Evolutionary conservation across 2,329 filamentous ascomycete genomes (phyloP).

Genomic region (Tolypocladium paradoxum): DNA sequence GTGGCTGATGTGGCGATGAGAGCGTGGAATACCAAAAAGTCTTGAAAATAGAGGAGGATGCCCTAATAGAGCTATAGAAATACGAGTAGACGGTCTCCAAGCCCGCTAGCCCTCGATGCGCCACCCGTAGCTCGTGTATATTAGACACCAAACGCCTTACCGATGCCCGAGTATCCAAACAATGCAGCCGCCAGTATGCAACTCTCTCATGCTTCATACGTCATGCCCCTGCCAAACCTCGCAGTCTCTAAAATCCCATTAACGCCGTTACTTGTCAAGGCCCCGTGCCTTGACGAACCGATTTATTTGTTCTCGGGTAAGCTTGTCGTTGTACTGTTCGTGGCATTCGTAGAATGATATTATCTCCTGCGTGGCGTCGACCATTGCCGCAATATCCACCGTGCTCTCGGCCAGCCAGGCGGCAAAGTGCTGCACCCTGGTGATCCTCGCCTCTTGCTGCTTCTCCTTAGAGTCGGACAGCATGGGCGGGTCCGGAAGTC

Average conservation of each 20-base stretch:
- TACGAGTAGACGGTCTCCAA: neutral
- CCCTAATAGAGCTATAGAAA: neutral
- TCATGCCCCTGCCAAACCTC: neutral
- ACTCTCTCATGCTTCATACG: neutral
- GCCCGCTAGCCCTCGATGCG: neutral
- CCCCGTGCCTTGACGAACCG: conserved; percentile 48
- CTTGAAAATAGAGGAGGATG: neutral
- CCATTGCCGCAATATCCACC: conserved; percentile 72
- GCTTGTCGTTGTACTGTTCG: conserved; percentile 50
- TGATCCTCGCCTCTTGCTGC: conserved; percentile 44
- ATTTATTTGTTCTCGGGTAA: conserved; percentile 46
- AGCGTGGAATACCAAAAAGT: conserved; percentile 18
- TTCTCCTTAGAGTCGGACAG: conserved; percentile 32
- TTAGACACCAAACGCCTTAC: neutral
- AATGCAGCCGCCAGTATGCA: neutral
- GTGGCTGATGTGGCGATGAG: conserved; percentile 34
- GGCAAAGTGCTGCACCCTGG: conserved; percentile 55
- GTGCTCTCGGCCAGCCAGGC: conserved; percentile 79
- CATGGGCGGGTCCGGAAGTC: conserved; percentile 3
- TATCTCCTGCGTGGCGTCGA: conserved; percentile 84
- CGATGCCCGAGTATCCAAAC: neutral
- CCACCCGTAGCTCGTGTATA: no score
- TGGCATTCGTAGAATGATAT: conserved; percentile 75
- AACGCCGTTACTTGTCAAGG: conserved; percentile 35
- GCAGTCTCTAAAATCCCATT: neutral